Percentiles rank a stretch among this genome's conserved stretches.
These are phyloP conservation scores for Albophoma yamanashiensis DNA, from an alignment of 2,329 filamentous ascomycete species.

Conservation along the genomic window DNA sequence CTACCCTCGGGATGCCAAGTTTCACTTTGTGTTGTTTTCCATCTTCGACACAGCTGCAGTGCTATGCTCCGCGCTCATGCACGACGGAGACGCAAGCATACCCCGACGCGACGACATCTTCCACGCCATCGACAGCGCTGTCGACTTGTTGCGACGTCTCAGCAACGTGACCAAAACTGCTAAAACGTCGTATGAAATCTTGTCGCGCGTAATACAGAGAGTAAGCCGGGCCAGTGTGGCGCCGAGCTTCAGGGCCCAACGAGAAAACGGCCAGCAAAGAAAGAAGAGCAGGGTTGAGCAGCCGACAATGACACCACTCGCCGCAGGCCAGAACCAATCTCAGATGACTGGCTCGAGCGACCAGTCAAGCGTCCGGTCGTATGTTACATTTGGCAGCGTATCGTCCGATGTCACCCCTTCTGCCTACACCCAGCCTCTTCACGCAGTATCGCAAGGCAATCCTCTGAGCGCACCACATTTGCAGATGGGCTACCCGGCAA, in stretches of 20 bases:
- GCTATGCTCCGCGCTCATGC: constrained; percentile 38
- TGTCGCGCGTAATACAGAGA: constrained; percentile 16
- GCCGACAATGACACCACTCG: constrained; percentile 5
- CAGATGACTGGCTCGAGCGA: constrained; percentile 1
- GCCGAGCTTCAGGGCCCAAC: not conserved
- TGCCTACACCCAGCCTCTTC: not conserved
- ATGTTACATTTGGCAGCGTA: not conserved
- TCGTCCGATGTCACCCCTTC: not conserved
- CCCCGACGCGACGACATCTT: constrained; percentile 29
- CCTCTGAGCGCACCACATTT: not conserved
- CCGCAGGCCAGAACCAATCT: not conserved
- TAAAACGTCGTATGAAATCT: constrained; percentile 19
- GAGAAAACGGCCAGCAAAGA: constrained; percentile 3
- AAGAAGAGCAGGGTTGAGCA: constrained; percentile 3
- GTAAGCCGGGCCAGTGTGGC: constrained; percentile 1
- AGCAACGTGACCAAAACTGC: constrained; percentile 18
- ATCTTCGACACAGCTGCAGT: constrained; percentile 41
- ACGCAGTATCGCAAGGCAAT: not conserved
- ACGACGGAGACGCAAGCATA: constrained; percentile 31
- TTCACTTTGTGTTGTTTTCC: constrained; percentile 36
- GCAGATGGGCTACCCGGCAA: not conserved
- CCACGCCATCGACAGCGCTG: constrained; percentile 23
- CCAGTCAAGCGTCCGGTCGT: not conserved
- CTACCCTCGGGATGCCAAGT: constrained; percentile 34
- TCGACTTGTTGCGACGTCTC: constrained; percentile 22